These are phyloP conservation scores for Volvox reticuliferus DNA, from an alignment of 139 green algal genomes.

Conservation along the genomic window DNA sequence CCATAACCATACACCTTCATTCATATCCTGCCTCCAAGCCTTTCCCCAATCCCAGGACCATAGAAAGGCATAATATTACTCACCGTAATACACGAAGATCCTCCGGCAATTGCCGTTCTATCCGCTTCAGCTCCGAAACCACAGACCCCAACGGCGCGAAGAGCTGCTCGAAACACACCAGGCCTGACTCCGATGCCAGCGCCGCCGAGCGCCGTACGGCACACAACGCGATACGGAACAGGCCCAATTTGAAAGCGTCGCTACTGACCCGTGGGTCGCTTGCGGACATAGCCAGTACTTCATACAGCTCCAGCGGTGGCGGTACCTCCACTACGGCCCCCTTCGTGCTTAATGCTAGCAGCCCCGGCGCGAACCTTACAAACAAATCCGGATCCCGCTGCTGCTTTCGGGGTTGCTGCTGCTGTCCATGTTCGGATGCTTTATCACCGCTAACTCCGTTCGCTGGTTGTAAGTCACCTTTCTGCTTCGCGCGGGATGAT, in stretches of 20 bases:
- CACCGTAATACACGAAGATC: slow-evolving; percentile 45
- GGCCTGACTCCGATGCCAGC: background rate
- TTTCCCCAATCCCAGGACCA: too few relatives aligned
- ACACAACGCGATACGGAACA: slow-evolving; percentile 60
- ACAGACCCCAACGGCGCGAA: background rate
- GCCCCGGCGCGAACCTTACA: slow-evolving; percentile 19
- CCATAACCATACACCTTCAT: too few relatives aligned
- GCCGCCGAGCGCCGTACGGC: slow-evolving; percentile 21
- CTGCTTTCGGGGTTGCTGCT: background rate
- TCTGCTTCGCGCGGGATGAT: background rate
- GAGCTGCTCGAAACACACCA: slow-evolving; percentile 35
- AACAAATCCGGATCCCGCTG: slow-evolving; percentile 17
- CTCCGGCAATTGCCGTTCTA: slow-evolving; percentile 45
- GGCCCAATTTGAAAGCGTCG: slow-evolving; percentile 56
- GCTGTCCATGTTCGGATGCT: background rate
- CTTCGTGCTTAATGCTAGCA: background rate
- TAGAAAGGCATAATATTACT: slow-evolving; percentile 44
- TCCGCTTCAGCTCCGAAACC: background rate
- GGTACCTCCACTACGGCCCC: background rate
- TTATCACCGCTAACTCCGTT: background rate
- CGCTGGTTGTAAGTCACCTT: background rate
- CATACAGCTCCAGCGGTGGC: slow-evolving; percentile 50
- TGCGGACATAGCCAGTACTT: slow-evolving; percentile 12
- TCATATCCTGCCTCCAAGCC: too few relatives aligned
- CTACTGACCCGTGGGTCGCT: background rate